Conservation (phyloP, 768 basidiomycete genomes). For the Russula griseocarnosa region DNA sequence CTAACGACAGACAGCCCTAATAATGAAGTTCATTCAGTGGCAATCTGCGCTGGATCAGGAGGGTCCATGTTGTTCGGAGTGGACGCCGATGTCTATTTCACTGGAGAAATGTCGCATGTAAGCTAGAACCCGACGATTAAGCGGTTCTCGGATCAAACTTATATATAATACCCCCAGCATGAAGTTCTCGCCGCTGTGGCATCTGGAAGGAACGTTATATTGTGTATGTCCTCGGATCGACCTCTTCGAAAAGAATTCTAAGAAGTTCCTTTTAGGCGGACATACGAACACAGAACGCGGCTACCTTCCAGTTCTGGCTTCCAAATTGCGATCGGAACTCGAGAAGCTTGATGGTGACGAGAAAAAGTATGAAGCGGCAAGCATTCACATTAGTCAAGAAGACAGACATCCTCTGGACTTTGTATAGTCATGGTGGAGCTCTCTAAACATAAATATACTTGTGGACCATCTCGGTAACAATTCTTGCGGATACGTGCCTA, state of each 20-base stretch:
- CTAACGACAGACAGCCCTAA: slow-evolving; percentile 31
- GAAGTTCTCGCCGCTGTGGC: slow-evolving; percentile 81
- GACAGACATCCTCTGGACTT: slow-evolving; percentile 75
- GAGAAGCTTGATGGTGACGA: slow-evolving; percentile 38
- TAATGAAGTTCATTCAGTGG: slow-evolving; percentile 52
- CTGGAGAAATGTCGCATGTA: slow-evolving; percentile 91
- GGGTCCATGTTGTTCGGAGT: slow-evolving; percentile 68
- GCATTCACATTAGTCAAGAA: slow-evolving; percentile 65
- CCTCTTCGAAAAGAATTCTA: neutral
- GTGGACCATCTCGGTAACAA: slow-evolving; percentile 6
- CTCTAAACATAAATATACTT: slow-evolving; percentile 8
- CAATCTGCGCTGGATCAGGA: slow-evolving; percentile 90
- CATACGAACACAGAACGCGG: slow-evolving; percentile 96
- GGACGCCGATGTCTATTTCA: slow-evolving; percentile 82
- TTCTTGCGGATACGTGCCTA: slow-evolving; percentile 26
- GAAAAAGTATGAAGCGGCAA: slow-evolving; percentile 36
- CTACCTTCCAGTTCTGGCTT: slow-evolving; percentile 73
- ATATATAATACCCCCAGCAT: slow-evolving; percentile 50
- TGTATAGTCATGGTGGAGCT: slow-evolving; percentile 39
- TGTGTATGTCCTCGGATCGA: slow-evolving; percentile 53
- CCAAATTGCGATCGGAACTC: slow-evolving; percentile 55
- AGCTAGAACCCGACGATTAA: slow-evolving; percentile 10
- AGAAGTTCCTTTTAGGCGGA: slow-evolving; percentile 50
- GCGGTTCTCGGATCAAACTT: slow-evolving; percentile 12
- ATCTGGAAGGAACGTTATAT: slow-evolving; percentile 70